Conservation (phyloP, 2,329 filamentous ascomycete species). For the Penicillium sp. region DNA sequence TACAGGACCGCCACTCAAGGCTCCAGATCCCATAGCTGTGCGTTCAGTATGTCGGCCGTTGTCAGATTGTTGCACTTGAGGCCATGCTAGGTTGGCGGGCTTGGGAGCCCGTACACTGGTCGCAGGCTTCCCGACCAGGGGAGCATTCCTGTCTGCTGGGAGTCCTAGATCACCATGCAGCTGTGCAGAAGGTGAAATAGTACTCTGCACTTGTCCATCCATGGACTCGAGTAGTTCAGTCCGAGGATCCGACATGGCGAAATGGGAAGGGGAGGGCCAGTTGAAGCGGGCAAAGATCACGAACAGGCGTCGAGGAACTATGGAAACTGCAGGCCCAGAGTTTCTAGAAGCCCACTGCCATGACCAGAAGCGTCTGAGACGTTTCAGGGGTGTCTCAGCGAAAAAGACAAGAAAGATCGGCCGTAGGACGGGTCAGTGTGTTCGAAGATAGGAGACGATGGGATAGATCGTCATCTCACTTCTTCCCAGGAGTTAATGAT, state of each 20-base stretch:
- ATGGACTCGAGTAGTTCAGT: not conserved
- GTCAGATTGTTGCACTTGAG: slow-evolving; percentile 11
- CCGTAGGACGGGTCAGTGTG: not conserved
- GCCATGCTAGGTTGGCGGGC: slow-evolving; percentile 20
- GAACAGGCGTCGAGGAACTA: slow-evolving; percentile 3
- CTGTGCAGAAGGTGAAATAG: slow-evolving; percentile 5
- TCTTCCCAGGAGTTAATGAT: slow-evolving; percentile 18
- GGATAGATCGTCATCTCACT: slow-evolving; percentile 11
- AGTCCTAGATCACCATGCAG: not conserved
- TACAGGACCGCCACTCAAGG: slow-evolving; percentile 10
- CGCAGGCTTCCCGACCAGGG: slow-evolving; percentile 7
- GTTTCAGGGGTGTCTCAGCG: slow-evolving; percentile 2
- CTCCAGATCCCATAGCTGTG: not conserved
- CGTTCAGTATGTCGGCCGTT: slow-evolving; percentile 8
- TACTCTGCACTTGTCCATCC: not conserved
- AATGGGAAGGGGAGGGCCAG: not conserved
- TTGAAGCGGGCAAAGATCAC: not conserved
- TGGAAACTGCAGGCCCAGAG: slow-evolving; percentile 10
- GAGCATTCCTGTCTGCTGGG: slow-evolving; percentile 9
- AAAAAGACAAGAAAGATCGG: not conserved
- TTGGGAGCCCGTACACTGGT: slow-evolving; percentile 17
- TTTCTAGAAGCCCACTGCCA: slow-evolving; percentile 18
- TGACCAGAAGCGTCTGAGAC: slow-evolving; percentile 11
- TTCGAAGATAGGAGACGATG: slow-evolving; percentile 7
- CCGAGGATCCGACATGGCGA: slow-evolving; percentile 13